Percentiles rank a stretch among this genome's conserved stretches.
Conservation (phyloP, 2,329 filamentous ascomycete genomes). For the Bipolaris victoriae region DNA sequence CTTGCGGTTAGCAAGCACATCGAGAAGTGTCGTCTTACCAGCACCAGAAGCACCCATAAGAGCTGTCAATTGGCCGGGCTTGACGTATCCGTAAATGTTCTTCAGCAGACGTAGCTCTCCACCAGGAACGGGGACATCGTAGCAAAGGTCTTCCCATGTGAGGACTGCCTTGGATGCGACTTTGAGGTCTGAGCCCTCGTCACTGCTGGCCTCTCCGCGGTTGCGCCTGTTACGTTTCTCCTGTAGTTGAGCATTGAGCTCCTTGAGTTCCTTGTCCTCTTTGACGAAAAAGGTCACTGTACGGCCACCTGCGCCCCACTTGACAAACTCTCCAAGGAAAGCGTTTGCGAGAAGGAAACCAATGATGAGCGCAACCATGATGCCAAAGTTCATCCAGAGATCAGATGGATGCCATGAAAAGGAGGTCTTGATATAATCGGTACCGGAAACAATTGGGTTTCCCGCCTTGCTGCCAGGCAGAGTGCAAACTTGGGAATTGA, state of each 20-base stretch:
- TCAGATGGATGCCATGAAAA: slow-evolving; percentile 72
- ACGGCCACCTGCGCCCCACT: slow-evolving; percentile 80
- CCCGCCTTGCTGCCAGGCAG: slow-evolving; percentile 74
- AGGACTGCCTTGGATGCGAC: slow-evolving; percentile 62
- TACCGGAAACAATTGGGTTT: slow-evolving; percentile 67
- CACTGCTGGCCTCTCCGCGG: slow-evolving; percentile 50
- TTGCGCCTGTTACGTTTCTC: slow-evolving; percentile 64
- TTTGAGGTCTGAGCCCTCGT: slow-evolving; percentile 55
- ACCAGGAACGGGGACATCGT: slow-evolving; percentile 72
- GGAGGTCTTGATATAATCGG: slow-evolving; percentile 69
- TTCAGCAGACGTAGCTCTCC: slow-evolving; percentile 62
- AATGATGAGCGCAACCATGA: slow-evolving; percentile 75
- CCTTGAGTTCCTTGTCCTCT: slow-evolving; percentile 70
- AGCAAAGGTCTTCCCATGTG: slow-evolving; percentile 64
- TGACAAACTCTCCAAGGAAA: slow-evolving; percentile 77
- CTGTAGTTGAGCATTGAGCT: slow-evolving; percentile 67
- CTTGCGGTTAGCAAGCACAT: slow-evolving; percentile 72
- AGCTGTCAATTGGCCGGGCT: slow-evolving; percentile 61
- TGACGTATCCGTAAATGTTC: slow-evolving; percentile 62
- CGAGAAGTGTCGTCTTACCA: slow-evolving; percentile 83
- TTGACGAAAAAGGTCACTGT: slow-evolving; percentile 77
- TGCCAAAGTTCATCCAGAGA: slow-evolving; percentile 70
- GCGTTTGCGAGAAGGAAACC: slow-evolving; percentile 76
- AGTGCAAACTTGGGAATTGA: slow-evolving; percentile 81
- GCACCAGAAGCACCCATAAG: slow-evolving; percentile 63